Percentiles rank a stretch among this genome's conserved stretches.
phyloP scores from a whole-genome alignment of 1,284 basidiomycete genomes.

The Takashimella tepidaria region DNA sequence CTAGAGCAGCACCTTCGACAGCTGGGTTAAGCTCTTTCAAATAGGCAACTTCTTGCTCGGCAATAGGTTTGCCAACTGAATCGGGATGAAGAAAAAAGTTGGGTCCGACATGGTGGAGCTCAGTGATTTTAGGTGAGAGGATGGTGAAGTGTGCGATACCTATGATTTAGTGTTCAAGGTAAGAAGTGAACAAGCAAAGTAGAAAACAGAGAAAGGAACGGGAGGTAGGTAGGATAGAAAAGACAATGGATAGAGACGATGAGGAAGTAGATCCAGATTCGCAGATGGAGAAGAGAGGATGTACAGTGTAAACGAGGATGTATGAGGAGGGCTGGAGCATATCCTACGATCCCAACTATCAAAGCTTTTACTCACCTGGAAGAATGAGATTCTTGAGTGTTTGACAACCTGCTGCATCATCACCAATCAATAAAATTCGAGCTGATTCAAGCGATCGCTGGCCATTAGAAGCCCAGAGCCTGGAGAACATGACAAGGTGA shows the following conservation, averaged over 20 bases:
- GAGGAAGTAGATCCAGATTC: neutral
- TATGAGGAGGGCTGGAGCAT: conserved; percentile 1
- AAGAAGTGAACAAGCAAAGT: too few species aligned
- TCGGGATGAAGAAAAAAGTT: conserved; percentile 87
- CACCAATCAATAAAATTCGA: conserved; percentile 73
- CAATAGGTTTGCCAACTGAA: conserved; percentile 73
- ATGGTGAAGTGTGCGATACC: conserved; percentile 86
- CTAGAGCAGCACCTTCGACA: conserved; percentile 67
- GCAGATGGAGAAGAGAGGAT: neutral
- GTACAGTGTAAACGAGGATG: too few species aligned
- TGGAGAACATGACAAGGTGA: conserved; percentile 38
- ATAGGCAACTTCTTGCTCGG: conserved; percentile 67
- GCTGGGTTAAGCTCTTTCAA: conserved; percentile 82
- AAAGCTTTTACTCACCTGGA: conserved; percentile 62
- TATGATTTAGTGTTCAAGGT: too few species aligned
- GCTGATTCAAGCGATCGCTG: conserved; percentile 86
- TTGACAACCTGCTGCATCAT: conserved; percentile 72
- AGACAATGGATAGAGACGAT: neutral
- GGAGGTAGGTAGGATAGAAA: neutral
- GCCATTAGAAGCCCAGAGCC: conserved; percentile 91
- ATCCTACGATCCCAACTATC: neutral
- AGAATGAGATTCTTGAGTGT: conserved; percentile 93
- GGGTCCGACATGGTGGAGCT: conserved; percentile 77
- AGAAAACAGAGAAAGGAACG: neutral
- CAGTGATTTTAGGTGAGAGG: conserved; percentile 61